These are phyloP conservation scores for Malbranchea zuffiana DNA, from an alignment of 2,329 filamentous ascomycete genomes.

Conservation along the genomic window DNA sequence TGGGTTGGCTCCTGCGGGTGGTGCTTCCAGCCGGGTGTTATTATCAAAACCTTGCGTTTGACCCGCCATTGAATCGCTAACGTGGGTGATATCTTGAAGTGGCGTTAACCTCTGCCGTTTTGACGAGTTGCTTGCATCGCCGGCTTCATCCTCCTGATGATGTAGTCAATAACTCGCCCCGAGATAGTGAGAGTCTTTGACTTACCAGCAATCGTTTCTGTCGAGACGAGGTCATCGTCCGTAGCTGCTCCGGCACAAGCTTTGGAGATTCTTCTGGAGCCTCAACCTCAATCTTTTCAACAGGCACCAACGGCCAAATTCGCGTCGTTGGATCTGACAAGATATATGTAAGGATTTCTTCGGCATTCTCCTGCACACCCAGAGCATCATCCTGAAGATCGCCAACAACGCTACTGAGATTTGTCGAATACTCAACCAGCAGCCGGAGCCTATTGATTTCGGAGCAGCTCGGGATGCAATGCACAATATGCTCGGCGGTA, in stretches of 20 bases:
- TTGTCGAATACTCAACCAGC: constrained; percentile 26
- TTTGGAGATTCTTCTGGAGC: constrained; percentile 8
- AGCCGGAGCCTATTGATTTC: constrained; percentile 26
- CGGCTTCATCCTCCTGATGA: constrained; percentile 21
- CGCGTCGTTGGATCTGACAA: constrained; percentile 27
- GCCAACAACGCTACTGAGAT: constrained; percentile 27
- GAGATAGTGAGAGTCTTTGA: not conserved
- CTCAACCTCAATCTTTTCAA: constrained; percentile 29
- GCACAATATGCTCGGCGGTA: constrained; percentile 36
- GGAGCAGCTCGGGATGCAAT: constrained; percentile 31
- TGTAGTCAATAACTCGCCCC: not conserved
- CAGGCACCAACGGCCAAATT: constrained; percentile 29
- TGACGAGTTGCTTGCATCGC: constrained; percentile 19
- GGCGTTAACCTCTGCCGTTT: constrained; percentile 32
- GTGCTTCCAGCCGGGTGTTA: constrained; percentile 13
- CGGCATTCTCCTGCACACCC: constrained; percentile 31
- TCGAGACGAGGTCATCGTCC: constrained; percentile 18
- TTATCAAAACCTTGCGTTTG: constrained; percentile 19
- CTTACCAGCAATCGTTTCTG: constrained; percentile 22
- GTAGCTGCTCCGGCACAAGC: constrained; percentile 13
- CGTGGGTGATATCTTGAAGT: constrained; percentile 28
- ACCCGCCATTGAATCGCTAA: constrained; percentile 26
- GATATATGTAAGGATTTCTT: constrained; percentile 27
- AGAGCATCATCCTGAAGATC: constrained; percentile 35
- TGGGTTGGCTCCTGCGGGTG: constrained; percentile 18